These are phyloP conservation scores for Sungouiozyma ichnusensis DNA, from an alignment of 805 yeast species.

Conservation along the genomic window DNA sequence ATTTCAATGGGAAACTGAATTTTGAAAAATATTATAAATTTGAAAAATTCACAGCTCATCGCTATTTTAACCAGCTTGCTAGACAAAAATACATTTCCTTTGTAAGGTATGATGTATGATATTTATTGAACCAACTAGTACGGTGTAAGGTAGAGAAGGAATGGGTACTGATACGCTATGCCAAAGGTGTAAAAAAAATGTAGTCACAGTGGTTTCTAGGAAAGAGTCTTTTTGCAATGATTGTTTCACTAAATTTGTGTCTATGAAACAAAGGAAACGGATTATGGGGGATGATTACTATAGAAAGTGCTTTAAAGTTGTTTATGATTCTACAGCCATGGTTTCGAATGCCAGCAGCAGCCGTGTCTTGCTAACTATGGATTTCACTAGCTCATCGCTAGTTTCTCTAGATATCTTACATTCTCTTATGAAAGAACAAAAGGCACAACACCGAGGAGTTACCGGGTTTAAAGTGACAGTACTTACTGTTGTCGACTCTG, in stretches of 20 bases:
- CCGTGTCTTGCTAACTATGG: constrained; percentile 40
- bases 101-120: too few relatives aligned
- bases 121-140: too few relatives aligned
- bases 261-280: constrained; percentile 71
- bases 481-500: constrained; percentile 27
- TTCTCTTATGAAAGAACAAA: constrained; percentile 54
- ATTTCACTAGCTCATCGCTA: constrained; percentile 53
- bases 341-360: constrained; percentile 14
- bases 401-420: constrained; percentile 58
- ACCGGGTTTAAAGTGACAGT: constrained; percentile 57
- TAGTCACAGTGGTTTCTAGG: constrained; percentile 19
- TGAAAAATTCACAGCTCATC: background rate
- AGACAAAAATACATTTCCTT: background rate
- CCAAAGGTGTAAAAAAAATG: constrained; percentile 16
- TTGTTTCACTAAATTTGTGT: constrained; percentile 65
- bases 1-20: too few relatives aligned
- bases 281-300: constrained; percentile 57
- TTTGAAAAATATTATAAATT: too few relatives aligned
- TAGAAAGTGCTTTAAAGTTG: constrained; percentile 51
- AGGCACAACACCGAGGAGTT: constrained; percentile 46
- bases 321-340: constrained; percentile 22
- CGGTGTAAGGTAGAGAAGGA: too few relatives aligned
- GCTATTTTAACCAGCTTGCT: background rate
- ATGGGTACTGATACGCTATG: constrained; percentile 5
- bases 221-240: constrained; percentile 25